phyloP scores from a whole-genome alignment of 2,329 filamentous ascomycete genomes.

The Hypocreales sp. region DNA sequence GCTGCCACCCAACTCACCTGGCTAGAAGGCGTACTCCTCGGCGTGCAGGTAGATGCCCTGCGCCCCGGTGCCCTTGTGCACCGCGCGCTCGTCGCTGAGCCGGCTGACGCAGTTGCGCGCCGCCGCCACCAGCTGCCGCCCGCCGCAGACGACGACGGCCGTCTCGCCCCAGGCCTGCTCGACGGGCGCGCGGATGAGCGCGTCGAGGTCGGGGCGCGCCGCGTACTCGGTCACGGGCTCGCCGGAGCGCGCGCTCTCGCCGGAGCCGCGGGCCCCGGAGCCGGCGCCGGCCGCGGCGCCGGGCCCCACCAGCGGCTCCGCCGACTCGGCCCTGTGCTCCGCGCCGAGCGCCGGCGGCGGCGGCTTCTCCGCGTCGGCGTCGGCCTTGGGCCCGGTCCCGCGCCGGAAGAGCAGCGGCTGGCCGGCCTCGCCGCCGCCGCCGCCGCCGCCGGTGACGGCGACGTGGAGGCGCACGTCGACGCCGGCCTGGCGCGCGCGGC shows the following conservation, averaged over 20 bases:
- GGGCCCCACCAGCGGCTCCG: background rate
- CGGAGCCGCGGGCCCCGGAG: too few species aligned
- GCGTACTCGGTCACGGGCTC: constrained; percentile 27
- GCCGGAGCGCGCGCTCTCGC: background rate
- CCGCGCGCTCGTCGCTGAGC: constrained; percentile 43
- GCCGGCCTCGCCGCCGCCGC: constrained; percentile 1
- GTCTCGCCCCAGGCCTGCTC: constrained; percentile 45
- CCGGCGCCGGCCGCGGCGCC: too few species aligned
- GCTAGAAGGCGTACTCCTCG: constrained; percentile 41
- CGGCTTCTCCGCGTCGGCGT: background rate
- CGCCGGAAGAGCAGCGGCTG: constrained; percentile 2
- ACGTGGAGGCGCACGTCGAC: constrained; percentile 36
- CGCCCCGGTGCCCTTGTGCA: constrained; percentile 48
- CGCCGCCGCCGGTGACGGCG: constrained; percentile 29
- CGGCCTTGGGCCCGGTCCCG: too few species aligned
- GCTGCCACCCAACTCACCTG: too few species aligned
- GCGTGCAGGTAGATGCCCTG: constrained; percentile 46
- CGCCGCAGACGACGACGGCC: constrained; percentile 44
- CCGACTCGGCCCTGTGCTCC: background rate
- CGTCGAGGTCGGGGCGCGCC: constrained; percentile 32
- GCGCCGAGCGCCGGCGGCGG: background rate
- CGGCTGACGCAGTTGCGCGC: constrained; percentile 39
- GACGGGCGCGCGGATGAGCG: constrained; percentile 35
- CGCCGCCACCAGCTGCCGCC: constrained; percentile 34
- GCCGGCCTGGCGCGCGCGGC: constrained; percentile 23